Evolutionary conservation across 2,329 filamentous ascomycete genomes (phyloP), one percentile per base, ranked within the genome.

Genomic region (Orbilia brochopaga): DNA sequence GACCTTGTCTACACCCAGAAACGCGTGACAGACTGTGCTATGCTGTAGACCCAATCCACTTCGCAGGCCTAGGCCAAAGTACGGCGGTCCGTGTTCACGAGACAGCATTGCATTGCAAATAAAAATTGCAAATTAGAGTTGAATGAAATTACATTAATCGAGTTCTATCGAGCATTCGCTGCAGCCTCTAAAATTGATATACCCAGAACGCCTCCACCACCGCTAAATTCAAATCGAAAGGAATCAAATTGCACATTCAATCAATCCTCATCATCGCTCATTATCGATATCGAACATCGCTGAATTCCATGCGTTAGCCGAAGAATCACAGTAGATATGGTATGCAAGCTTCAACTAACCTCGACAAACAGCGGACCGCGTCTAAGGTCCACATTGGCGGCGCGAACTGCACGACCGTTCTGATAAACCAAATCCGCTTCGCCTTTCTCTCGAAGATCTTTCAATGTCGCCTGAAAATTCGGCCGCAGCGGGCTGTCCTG

Each of bases 381-480:
- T 23, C 21, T 53, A 50, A 72, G 51, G 51, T 72, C 67, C 17
- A 64, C 55, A 48, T 72, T 65, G 6, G 61, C 21, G 15, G 40
- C 61, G 57, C 64, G 51, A 24, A 72, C 50, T 5, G 50, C 32
- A 10, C 55, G 15, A 35, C 67, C 67, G 19, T 72, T 72, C 55
- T 72, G 67, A 19, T 72, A 72, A 54, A 72, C 60, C 67, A 72
- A 46, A 30, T 44, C 55, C 13, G 67, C 67, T 13, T 56, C 67
- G 0, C 67, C 67, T 23, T 65, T 72, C 53, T 72, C 55, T 35
- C 35, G 55, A 32, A 65, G 65, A 30, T 72, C 67, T 24, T 48
- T 72, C 42, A 72, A 23, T 13, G 60, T 72, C 6, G 67, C 67
- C n/a, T 72, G 67, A 23, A 65, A 72, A 32, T 72, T 72, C 13